A percentile compares a stretch with the other conserved stretches of the same genome.
These are phyloP conservation scores for Cyclostephanos tholiformis DNA, from an alignment of 108 stramenopile genomes.

Conservation along the genomic window DNA sequence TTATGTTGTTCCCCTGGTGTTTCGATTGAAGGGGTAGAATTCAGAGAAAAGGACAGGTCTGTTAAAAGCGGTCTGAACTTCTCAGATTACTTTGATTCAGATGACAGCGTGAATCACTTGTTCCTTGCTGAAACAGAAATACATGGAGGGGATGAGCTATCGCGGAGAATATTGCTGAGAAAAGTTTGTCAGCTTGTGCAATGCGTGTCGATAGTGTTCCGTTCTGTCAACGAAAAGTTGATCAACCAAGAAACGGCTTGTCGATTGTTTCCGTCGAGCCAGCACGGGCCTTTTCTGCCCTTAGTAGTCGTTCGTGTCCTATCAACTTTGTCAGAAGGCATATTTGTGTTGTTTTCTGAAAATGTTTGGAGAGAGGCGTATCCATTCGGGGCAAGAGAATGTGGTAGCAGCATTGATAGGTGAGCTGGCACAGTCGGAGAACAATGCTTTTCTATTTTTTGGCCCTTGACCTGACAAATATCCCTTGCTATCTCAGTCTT, in stretches of 20 bases:
- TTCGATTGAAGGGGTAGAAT: slow-evolving; percentile 9
- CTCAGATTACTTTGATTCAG: slow-evolving; percentile 75
- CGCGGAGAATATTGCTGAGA: slow-evolving; percentile 46
- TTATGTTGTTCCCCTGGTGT: slow-evolving; percentile 66
- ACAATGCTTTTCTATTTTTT: too few relatives aligned
- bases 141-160: slow-evolving; percentile 11
- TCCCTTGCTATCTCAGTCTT: slow-evolving; percentile 2
- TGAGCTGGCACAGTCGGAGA: too few relatives aligned
- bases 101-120: slow-evolving; percentile 65
- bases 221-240: slow-evolving; percentile 55
- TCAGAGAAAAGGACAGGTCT: neutral
- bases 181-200: slow-evolving; percentile 72
- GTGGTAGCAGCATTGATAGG: slow-evolving; percentile 59
- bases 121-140: slow-evolving; percentile 37
- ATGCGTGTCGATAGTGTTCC: slow-evolving; percentile 60
- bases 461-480: too few relatives aligned
- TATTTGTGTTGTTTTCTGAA: slow-evolving; percentile 61
- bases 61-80: slow-evolving; percentile 17
- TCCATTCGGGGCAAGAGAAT: slow-evolving; percentile 59
- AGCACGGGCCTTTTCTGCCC: slow-evolving; percentile 73
- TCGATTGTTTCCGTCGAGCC: slow-evolving; percentile 11
- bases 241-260: slow-evolving; percentile 15
- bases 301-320: slow-evolving; percentile 63
- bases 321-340: slow-evolving; percentile 61
- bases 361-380: slow-evolving; percentile 63